Conservation (phyloP, 2,329 filamentous ascomycete genomes). For the Blumeria hordei region DNA sequence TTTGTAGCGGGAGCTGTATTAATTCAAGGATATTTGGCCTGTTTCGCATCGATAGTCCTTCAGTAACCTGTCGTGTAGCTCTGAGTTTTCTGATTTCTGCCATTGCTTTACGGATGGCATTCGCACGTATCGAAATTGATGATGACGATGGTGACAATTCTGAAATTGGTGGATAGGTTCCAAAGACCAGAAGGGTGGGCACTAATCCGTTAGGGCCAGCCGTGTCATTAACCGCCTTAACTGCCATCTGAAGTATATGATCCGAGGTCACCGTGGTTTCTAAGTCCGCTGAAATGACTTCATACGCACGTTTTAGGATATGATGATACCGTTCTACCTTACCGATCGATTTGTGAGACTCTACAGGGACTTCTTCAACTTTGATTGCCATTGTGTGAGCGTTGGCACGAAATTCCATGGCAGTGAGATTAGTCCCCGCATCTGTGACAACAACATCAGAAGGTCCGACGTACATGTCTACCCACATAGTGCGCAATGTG, state of each 20-base stretch:
- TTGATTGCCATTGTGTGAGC: no score
- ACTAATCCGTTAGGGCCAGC: not conserved
- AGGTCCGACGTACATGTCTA: no score
- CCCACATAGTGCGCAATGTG: no score
- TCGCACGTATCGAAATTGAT: not conserved
- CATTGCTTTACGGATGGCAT: not conserved
- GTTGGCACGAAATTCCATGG: no score
- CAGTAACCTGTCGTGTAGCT: no score
- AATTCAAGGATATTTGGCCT: no score
- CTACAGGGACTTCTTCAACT: not conserved
- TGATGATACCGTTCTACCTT: slow-evolving; percentile 1
- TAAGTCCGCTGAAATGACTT: not conserved
- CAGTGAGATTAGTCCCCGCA: no score
- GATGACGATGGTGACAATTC: not conserved
- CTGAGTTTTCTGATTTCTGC: no score
- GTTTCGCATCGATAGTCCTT: no score
- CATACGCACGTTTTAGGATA: not conserved
- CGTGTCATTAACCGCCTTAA: not conserved
- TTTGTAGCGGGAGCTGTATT: no score
- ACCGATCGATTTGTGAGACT: slow-evolving; percentile 2
- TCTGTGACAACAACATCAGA: no score
- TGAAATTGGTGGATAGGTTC: not conserved
- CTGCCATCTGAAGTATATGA: no score
- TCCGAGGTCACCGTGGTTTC: not conserved
- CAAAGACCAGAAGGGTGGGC: not conserved